Evolutionary conservation across 345 rosid genomes (phyloP).

Genomic region (Gossypium longicalyx): DNA sequence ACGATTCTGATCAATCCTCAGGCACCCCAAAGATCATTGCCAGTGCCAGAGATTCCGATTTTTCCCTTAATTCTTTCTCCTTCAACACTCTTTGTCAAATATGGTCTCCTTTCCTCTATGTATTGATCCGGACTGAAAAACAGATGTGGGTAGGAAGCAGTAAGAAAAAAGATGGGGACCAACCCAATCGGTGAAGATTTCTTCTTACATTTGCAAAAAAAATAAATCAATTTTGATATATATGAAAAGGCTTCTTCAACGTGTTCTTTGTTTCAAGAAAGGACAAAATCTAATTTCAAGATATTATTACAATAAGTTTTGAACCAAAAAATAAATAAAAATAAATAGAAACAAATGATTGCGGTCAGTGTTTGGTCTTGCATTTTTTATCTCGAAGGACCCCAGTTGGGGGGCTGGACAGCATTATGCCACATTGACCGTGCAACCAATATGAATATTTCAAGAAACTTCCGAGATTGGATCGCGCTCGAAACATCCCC

Average conservation of each 20-base stretch:
- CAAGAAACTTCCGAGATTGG: constrained; percentile 55
- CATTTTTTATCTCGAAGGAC: constrained; percentile 52
- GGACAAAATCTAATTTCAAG: neutral
- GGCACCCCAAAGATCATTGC: constrained; percentile 51
- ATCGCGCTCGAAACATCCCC: constrained; percentile 67
- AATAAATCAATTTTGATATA: neutral
- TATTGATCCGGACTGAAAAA: neutral
- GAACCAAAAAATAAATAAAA: neutral
- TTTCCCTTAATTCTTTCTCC: neutral
- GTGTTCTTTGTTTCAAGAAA: neutral
- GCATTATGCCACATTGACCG: constrained; percentile 45
- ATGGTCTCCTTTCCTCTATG: neutral
- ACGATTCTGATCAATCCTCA: constrained; percentile 17
- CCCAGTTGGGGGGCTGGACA: constrained; percentile 72
- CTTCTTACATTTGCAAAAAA: no score
- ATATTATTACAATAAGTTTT: neutral
- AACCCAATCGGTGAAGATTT: neutral
- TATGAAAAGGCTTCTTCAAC: neutral
- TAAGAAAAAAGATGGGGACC: neutral
- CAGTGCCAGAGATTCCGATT: constrained; percentile 37
- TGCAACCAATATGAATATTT: constrained; percentile 70
- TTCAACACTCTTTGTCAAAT: neutral
- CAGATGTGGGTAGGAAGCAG: no score
- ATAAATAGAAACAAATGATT: neutral
- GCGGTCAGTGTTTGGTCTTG: constrained; percentile 59